A percentile compares a stretch with the other conserved stretches of the same genome.
These are phyloP conservation scores for Suillus clintonianus DNA, from an alignment of 768 basidiomycete species.

Conservation along the genomic window DNA sequence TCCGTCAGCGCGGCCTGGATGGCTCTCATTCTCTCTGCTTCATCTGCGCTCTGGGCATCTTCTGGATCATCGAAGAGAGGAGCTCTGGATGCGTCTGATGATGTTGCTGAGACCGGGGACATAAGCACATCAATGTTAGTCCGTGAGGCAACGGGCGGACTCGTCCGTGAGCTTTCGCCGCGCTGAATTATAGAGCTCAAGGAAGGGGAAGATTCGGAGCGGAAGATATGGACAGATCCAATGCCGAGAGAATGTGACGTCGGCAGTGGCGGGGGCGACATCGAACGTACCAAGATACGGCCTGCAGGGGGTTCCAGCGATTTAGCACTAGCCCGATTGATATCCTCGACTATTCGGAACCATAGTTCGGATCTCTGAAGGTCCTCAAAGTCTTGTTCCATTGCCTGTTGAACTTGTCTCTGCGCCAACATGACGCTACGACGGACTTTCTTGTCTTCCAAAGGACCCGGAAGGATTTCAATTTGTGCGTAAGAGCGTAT, in stretches of 20 bases:
- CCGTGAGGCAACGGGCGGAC: conserved; percentile 26
- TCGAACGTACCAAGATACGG: conserved; percentile 9
- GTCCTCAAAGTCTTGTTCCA: conserved; percentile 90
- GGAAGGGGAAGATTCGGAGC: conserved; percentile 40
- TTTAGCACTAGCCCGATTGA: conserved; percentile 36
- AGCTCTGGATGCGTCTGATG: conserved; percentile 58
- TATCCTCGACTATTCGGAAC: conserved; percentile 84
- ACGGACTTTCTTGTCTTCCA: conserved; percentile 59
- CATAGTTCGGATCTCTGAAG: conserved; percentile 90
- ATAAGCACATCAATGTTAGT: conserved; percentile 80
- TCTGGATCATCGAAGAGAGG: conserved; percentile 84
- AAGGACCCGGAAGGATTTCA: conserved; percentile 42
- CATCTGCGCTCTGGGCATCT: conserved; percentile 56
- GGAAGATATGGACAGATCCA: conserved; percentile 19
- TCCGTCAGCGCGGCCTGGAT: conserved; percentile 95
- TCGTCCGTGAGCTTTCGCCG: conserved; percentile 18
- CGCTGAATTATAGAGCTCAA: conserved; percentile 20
- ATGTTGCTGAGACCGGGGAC: conserved; percentile 60
- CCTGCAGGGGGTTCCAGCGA: conserved; percentile 1
- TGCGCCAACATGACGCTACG: conserved; percentile 84
- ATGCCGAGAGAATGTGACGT: conserved; percentile 17
- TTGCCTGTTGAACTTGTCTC: conserved; percentile 79
- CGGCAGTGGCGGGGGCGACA: conserved; percentile 14
- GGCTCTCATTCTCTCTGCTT: conserved; percentile 89
- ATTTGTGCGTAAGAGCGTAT: conserved; percentile 69